Base-by-base conservation (phyloP, 75 land plant species). In the Cunninghamia lanceolata region DNA sequence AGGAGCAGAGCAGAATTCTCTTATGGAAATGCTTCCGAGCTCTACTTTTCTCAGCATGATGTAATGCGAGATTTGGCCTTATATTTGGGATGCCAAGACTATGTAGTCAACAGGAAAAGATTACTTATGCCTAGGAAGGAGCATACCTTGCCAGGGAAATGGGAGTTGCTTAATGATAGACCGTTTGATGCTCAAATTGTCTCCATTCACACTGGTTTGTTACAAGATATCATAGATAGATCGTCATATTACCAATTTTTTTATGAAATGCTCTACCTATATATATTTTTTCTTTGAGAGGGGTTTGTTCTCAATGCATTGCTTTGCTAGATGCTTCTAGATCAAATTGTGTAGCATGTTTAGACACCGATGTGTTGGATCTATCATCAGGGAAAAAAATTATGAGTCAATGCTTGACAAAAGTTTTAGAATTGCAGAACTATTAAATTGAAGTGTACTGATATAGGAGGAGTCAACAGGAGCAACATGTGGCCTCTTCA, bases 121-220 rank as follows among this genome's bases (percentile, higher is more conserved):
- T 83, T 94, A 63, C n/a, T 94, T 17, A 94, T 94, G 95, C 86
- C 94, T 3, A 88, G 76, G 59, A 93, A 89, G 85, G 94, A 93
- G 50, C 30, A 52, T 10, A 52, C 39, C 5, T 88, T 94, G 35
- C 95, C 95, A 30, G 90, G 88, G 52, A 91, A 92, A 50, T 93
- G 95, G 95, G 84, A 84, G 79, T 86, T 89, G 56, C 86, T 89
- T 35, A 42, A 70, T 3, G 91, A 91, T 85, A 43, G 85, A 32
- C 84, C 89, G 21, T 94, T 91, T 73, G 81, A 91, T 78, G 94
- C 95, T 25, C 92, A 88, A 52, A 52, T 94, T 84, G 91, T 94
- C 36, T 94, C 95, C 50, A 82, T 94, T 83, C 94, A 94, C 52
- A 92, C 94, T 86, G 95, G 95, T 94, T 87, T 8, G n/a, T 9